Base-by-base conservation (phyloP, 2,329 filamentous ascomycete genomes). In the Fusarium fujikuroi region DNA sequence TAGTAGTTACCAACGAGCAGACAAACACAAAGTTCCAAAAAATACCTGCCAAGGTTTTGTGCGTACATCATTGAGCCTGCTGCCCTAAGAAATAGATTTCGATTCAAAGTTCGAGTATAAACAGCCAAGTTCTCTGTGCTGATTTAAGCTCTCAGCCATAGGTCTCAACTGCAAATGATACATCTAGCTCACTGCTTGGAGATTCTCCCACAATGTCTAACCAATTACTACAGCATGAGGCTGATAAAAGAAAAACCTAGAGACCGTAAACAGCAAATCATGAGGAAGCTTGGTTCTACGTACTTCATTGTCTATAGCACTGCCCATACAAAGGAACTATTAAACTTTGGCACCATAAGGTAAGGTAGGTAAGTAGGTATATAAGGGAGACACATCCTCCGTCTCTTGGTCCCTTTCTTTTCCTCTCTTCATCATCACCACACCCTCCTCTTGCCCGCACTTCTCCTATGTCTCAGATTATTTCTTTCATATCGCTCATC, bases 1-100 rank as follows among this genome's bases (percentile, higher is more conserved):
- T 46, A 6, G 5, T 1, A 14, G 8, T 19, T 46, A 6, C 18
- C 18, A 25, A 19, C 10, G 10, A 9, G 7, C 15, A 43, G n/a
- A 43, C 4, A 1, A 43, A 16, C 0, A n/a, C 14, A 21, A 18
- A 30, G 3, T 18, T 49, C 14, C 9, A 30, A 18, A 11, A 47
- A 12, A 8, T 30, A 7, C 15, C 19, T 9, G 5, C 18, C 32
- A 18, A 4, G 7, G 10, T 49, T 32, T n/a, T n/a, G 28, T 32
- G 28, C 1, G 5, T n/a, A 9, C 4, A 30, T 19, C 3, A 12
- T 7, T 32, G 15, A 7, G 28, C 14, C 0, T n/a, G 7, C 25
- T n/a, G 12, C 25, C 44, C 9, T 30, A 7, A 11, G 46, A 49
- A 3, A 7, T 16, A 16, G 6, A 21, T 47, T 15, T 47, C 10